Conservation (phyloP, 495 filamentous ascomycete genomes). For the Aspergillus mulundensis region DNA sequence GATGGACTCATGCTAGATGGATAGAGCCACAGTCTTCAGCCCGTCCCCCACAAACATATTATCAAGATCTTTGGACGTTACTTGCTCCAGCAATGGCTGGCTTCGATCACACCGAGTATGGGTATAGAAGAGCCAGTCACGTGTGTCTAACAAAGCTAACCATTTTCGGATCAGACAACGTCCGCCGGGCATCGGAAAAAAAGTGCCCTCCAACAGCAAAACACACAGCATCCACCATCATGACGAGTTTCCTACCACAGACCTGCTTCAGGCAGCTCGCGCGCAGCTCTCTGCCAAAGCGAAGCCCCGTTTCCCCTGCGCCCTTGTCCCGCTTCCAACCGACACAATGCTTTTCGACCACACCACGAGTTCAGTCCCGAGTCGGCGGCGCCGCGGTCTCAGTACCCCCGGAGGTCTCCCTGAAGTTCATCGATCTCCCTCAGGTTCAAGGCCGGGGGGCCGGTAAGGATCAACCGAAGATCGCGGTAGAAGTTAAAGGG, state of each 20-base stretch:
- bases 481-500: conserved; percentile 62
- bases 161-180: conserved; percentile 31
- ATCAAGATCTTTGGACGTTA: neutral
- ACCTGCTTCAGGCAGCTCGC: conserved; percentile 43
- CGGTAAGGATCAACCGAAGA: conserved; percentile 53
- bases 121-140: conserved; percentile 21
- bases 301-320: conserved; percentile 62
- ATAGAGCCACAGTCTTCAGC: neutral
- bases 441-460: conserved; percentile 43
- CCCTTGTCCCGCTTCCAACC: conserved; percentile 56
- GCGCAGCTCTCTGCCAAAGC: conserved; percentile 28
- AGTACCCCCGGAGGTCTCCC: conserved; percentile 75
- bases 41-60: neutral
- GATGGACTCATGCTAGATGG: neutral
- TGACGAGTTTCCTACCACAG: conserved; percentile 34
- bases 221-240: conserved; percentile 23
- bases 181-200: conserved; percentile 25
- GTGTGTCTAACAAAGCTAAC: conserved; percentile 26
- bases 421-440: conserved; percentile 60
- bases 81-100: neutral
- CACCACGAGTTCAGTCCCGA: conserved; percentile 64
- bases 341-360: conserved; percentile 66
- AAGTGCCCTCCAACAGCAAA: conserved; percentile 19
- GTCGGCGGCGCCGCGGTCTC: conserved; percentile 78
- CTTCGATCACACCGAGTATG: too few relatives aligned